Conservation (phyloP, 176 grass and related monocot genomes). For the Carex scoparia region DNA sequence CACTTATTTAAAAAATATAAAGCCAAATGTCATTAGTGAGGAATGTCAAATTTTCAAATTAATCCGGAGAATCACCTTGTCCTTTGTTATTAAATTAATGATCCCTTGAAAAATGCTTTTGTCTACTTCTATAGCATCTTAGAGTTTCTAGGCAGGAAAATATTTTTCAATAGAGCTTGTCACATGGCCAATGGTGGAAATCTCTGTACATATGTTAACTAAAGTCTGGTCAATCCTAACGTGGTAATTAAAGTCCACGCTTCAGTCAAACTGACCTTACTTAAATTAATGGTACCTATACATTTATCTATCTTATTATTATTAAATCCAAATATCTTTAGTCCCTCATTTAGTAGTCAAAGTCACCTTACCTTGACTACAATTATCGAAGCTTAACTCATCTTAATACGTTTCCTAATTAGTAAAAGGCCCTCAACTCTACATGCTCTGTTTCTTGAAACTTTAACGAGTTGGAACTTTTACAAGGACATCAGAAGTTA, state of each 20-base stretch:
- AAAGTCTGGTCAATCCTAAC: background rate
- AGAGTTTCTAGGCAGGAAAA: background rate
- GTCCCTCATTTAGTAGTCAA: background rate
- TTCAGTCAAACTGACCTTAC: slow-evolving; percentile 17
- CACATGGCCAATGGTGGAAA: slow-evolving; percentile 24
- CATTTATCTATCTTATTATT: slow-evolving; percentile 15
- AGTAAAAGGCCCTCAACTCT: background rate
- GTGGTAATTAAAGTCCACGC: background rate
- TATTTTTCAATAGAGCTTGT: slow-evolving; percentile 7
- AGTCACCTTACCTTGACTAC: background rate
- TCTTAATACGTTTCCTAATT: background rate
- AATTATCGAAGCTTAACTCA: background rate
- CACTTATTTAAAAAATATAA: background rate
- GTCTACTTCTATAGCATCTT: slow-evolving; percentile 9
- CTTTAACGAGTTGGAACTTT: background rate
- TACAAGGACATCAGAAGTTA: background rate
- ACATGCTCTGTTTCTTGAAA: background rate
- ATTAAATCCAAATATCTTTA: background rate
- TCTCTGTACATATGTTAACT: slow-evolving; percentile 17
- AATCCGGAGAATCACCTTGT: slow-evolving; percentile 37
- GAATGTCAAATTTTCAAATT: slow-evolving; percentile 64
- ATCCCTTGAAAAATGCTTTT: slow-evolving; percentile 6
- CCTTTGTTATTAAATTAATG: slow-evolving; percentile 17
- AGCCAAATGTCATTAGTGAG: slow-evolving; percentile 33
- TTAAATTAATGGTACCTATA: background rate